Base-by-base conservation (phyloP, 139 green algal genomes). In the Chlorella ohadii region DNA sequence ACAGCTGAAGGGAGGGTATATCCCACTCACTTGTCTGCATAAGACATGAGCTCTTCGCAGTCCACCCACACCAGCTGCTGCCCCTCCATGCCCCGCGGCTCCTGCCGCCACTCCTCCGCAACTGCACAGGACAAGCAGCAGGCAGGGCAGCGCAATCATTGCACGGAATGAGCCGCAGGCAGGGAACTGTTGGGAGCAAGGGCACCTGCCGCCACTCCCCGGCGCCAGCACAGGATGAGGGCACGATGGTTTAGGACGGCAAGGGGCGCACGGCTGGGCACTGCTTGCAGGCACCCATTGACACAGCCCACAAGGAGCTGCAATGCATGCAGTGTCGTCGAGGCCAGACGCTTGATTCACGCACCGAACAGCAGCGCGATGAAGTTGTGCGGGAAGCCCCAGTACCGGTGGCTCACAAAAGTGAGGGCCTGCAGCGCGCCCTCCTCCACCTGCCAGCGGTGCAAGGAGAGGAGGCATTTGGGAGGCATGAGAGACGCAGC, bases 331-430 rank as follows among this genome's bases (percentile, higher is more conserved):
- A n/a, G n/a, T n/a, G n/a, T n/a, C n/a, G n/a, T n/a, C n/a, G n/a
- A n/a, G n/a, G n/a, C n/a, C n/a, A n/a, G n/a, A n/a, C n/a, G n/a
- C n/a, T n/a, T n/a, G n/a, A n/a, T 6, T 5, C 72, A 22, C 76
- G 55, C 59, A 82, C 76, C 76, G 44, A 82, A 82, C 17, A 82
- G 76, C 76, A 82, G 76, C 6, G 76, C 76, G 36, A 82, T 59
- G 59, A 82, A 82, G 76, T 82, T 82, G 76, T 82, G 76, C 25
- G 39, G 13, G 59, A 63, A 82, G 59, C 57, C 57, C 36, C 25
- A 20, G 76, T 82, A 82, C 25, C 76, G 57, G 57, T 82, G 76
- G 25, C 34, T 61, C 57, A 82, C 76, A 82, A 82, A 82, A 0
- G 76, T 82, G 2, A 82, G 76, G 4, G 76, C 56, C 59, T 82